Percentiles rank a stretch among this genome's conserved stretches.
phyloP scores from a whole-genome alignment of 257 asterid species.

The Paulownia fortunei region DNA sequence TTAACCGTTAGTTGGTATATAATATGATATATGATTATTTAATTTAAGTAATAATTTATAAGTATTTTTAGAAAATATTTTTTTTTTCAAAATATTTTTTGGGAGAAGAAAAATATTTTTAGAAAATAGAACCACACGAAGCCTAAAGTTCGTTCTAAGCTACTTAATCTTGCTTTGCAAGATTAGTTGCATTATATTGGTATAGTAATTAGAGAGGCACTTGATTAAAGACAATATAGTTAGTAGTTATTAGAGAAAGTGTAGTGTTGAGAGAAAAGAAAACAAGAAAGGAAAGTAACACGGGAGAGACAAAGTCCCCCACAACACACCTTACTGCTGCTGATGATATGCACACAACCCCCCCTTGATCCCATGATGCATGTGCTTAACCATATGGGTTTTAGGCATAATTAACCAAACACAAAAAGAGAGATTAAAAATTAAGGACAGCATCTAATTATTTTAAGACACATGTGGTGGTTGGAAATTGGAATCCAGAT shows the following conservation, averaged over 20 bases:
- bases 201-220: neutral
- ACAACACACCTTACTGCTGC: too few relatives aligned
- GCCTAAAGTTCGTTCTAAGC: too few relatives aligned
- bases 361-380: constrained; percentile 2
- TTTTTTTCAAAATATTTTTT: too few relatives aligned
- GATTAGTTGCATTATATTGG: neutral
- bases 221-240: neutral
- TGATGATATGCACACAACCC: neutral
- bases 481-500: constrained; percentile 18
- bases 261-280: neutral
- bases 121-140: too few relatives aligned
- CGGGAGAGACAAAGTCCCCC: neutral
- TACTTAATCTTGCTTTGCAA: too few relatives aligned
- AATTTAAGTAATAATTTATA: too few relatives aligned
- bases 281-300: neutral
- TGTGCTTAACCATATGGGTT: constrained; percentile 17
- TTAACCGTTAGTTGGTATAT: too few relatives aligned
- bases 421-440: neutral
- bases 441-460: neutral
- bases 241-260: neutral
- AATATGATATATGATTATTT: too few relatives aligned
- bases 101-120: too few relatives aligned
- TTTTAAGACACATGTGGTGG: constrained; percentile 32
- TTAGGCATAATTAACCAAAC: neutral
- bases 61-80: too few relatives aligned